phyloP scores from a whole-genome alignment of 2,329 filamentous ascomycete species.

The Paecilomyces dactylethromorphus region DNA sequence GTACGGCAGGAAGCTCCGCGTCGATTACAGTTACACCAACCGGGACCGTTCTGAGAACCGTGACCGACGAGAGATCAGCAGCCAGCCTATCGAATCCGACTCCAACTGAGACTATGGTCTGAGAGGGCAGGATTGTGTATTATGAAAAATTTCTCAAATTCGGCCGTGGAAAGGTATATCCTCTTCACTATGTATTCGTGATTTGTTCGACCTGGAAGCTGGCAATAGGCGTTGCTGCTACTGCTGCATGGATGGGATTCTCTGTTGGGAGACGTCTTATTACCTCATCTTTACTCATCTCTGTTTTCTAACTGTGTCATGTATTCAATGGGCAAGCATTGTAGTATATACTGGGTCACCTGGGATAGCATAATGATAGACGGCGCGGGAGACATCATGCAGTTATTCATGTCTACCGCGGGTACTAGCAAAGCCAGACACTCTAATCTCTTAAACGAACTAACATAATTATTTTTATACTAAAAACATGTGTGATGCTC shows the following conservation, averaged over 20 bases:
- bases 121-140: background rate
- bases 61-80: background rate
- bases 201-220: background rate
- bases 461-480: background rate
- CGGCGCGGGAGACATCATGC: background rate
- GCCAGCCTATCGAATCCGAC: background rate
- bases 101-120: background rate
- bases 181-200: background rate
- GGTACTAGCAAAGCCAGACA: background rate
- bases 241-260: background rate
- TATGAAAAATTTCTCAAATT: background rate
- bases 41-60: constrained; percentile 1
- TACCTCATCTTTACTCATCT: background rate
- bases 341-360: background rate
- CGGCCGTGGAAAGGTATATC: background rate
- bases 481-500: background rate
- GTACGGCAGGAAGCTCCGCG: constrained; percentile 58
- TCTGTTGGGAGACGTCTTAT: background rate
- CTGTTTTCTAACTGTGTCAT: background rate
- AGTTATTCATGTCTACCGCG: background rate
- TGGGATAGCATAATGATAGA: background rate
- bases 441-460: background rate
- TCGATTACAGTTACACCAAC: constrained; percentile 53
- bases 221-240: background rate
- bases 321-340: background rate